Evolutionary conservation across 345 rosid species (phyloP).

Genomic region (Sisymbrium irio): DNA sequence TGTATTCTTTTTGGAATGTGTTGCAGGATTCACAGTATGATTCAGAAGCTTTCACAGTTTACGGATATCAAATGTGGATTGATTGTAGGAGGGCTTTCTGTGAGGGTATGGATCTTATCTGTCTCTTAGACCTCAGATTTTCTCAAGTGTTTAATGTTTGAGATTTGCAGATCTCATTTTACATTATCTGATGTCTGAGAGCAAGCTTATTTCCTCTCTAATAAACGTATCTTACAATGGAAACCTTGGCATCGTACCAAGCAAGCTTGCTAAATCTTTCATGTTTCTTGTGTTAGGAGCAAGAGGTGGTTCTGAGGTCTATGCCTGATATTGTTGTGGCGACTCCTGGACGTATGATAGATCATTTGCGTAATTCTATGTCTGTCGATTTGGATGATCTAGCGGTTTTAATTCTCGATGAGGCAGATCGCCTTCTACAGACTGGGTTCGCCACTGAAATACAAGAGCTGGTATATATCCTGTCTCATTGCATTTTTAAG

Average conservation of each 20-base stretch:
- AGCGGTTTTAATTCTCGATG: slow-evolving; percentile 89
- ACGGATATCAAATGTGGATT: slow-evolving; percentile 89
- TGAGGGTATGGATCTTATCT: slow-evolving; percentile 52
- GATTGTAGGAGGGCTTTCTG: slow-evolving; percentile 91
- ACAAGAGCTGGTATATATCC: slow-evolving; percentile 72
- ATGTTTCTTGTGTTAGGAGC: slow-evolving; percentile 49
- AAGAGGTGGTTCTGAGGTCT: slow-evolving; percentile 84
- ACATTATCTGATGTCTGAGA: background rate
- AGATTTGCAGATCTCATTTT: background rate
- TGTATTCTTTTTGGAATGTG: background rate
- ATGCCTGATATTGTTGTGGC: slow-evolving; percentile 98
- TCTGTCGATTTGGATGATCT: slow-evolving; percentile 91
- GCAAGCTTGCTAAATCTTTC: slow-evolving; percentile 7
- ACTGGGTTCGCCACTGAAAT: slow-evolving; percentile 95
- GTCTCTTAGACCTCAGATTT: background rate
- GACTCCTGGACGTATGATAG: slow-evolving; percentile 96
- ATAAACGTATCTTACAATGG: background rate
- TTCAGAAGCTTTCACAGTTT: slow-evolving; percentile 78
- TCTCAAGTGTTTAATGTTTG: background rate
- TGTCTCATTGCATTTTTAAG: background rate
- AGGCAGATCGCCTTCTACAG: slow-evolving; percentile 96
- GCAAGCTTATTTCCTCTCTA: background rate
- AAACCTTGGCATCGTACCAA: background rate
- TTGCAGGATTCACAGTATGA: slow-evolving; percentile 94
- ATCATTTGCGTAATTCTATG: slow-evolving; percentile 94